phyloP scores from a whole-genome alignment of 2,329 filamentous ascomycete species.

The Triangularia verruculosa region DNA sequence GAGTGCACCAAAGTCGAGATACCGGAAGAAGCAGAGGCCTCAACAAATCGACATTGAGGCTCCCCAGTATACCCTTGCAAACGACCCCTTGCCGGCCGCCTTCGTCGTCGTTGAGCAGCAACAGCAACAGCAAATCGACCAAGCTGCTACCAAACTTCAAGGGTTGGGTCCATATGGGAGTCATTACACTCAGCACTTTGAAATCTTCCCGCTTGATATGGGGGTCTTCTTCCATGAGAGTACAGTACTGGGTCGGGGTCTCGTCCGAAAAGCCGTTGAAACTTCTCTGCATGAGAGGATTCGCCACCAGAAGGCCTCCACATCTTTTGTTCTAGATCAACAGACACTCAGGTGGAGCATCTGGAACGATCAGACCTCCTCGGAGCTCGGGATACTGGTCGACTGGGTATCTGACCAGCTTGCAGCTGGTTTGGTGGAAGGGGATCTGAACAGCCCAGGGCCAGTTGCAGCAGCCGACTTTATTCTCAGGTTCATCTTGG shows the following conservation, averaged over 20 bases:
- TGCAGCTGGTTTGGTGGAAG: constrained; percentile 6
- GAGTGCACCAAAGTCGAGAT: constrained; percentile 32
- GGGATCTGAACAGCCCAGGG: not conserved
- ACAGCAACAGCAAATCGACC: constrained; percentile 18
- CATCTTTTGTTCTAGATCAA: constrained; percentile 46
- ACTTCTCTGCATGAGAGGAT: constrained; percentile 31
- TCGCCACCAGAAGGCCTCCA: constrained; percentile 32
- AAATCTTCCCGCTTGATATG: constrained; percentile 55
- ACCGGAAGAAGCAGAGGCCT: constrained; percentile 45
- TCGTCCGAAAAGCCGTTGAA: constrained; percentile 41
- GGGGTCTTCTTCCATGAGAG: constrained; percentile 59
- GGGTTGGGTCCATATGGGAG: constrained; percentile 61
- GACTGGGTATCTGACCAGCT: constrained; percentile 54
- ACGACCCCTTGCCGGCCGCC: constrained; percentile 47
- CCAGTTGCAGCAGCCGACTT: constrained; percentile 41
- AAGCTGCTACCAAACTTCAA: constrained; percentile 39
- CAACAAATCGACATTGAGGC: constrained; percentile 47
- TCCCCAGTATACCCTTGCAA: constrained; percentile 51
- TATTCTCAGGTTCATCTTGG: constrained; percentile 46
- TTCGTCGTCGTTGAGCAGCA: constrained; percentile 25
- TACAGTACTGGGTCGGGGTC: constrained; percentile 56
- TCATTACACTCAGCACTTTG: constrained; percentile 60
- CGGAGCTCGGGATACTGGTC: constrained; percentile 59
- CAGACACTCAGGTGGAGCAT: constrained; percentile 51
- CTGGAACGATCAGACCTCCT: constrained; percentile 59